Base-by-base conservation (phyloP, 1,284 basidiomycete genomes). In the Irpex lacteus region DNA sequence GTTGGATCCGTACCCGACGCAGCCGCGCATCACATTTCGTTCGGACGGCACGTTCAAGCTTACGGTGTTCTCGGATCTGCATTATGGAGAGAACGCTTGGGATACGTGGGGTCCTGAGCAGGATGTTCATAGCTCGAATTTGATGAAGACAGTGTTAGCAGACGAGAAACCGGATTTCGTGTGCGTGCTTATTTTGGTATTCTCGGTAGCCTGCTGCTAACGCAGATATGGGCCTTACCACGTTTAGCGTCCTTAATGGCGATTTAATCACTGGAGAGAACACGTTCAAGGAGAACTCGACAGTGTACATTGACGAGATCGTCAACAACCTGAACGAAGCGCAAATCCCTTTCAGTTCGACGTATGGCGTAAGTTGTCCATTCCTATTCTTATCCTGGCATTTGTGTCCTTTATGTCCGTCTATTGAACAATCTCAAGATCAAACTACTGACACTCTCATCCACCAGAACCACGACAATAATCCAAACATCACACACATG, bases 11-110 rank as follows among this genome's bases (percentile, higher is more conserved):
- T 75, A 75, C 56, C 67, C 72, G 0, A 60, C 61, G 7, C 72
- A 72, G 61, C 73, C 73, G 13, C 70, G 71, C 26, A 54, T 75
- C 44, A 72, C 70, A 2, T 75, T 75, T 65, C 66, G 69, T 8
- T 15, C 68, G 0, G 81, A 88, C 69, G 85, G 84, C 1, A 84
- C 83, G 0, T 88, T 90, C 79, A 89, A 88, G 72, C 70, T 90
- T 55, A 88, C 85, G 13, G 79, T 90, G 3, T 88, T 90, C 71
- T 88, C 86, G 3, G 88, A 90, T 68, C 71, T 89, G 37, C 88
- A 90, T 69, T 89, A 81, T 65, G 88, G 88, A 21, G 88, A 89
- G 72, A 87, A 89, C 68, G 86, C 87, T 5, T 88, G 86, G 85
- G 86, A 87, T 60, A 72, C 65, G 7, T 88, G 87, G 86, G 88